Conservation (phyloP, 2,329 filamentous ascomycete genomes). For the Fusarium anthophilum region DNA sequence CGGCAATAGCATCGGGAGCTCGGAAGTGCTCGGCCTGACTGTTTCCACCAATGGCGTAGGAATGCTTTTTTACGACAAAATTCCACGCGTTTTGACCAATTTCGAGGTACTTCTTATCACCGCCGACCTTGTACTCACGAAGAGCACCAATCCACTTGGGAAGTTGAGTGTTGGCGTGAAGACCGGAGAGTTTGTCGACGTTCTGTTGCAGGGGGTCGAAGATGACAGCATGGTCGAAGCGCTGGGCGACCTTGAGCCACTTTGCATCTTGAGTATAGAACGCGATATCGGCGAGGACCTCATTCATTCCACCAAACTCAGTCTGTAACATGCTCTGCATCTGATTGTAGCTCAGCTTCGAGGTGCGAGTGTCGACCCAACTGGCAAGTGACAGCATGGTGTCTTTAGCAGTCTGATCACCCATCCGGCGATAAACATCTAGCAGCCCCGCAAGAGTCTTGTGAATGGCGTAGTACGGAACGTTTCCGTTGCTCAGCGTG, state of each 20-base stretch:
- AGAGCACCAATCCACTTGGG: constrained; percentile 64
- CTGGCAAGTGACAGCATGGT: constrained; percentile 56
- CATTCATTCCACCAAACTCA: constrained; percentile 65
- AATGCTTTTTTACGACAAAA: constrained; percentile 56
- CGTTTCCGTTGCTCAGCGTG: constrained; percentile 58
- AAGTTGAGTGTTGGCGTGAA: constrained; percentile 64
- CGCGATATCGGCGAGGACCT: constrained; percentile 59
- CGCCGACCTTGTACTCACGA: constrained; percentile 59
- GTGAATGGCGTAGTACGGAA: constrained; percentile 64
- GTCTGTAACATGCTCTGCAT: constrained; percentile 60
- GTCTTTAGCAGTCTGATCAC: constrained; percentile 52
- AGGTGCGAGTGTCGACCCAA: constrained; percentile 61
- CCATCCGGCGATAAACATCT: constrained; percentile 58
- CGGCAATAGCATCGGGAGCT: constrained; percentile 56
- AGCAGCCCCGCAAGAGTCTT: constrained; percentile 62
- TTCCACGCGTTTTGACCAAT: constrained; percentile 62
- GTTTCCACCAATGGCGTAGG: constrained; percentile 64
- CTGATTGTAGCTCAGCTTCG: constrained; percentile 51
- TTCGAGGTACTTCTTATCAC: constrained; percentile 54
- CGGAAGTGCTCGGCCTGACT: constrained; percentile 64
- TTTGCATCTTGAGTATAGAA: constrained; percentile 55
- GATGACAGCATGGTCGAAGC: constrained; percentile 60
- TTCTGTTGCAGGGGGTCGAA: constrained; percentile 58
- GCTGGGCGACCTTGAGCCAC: constrained; percentile 58
- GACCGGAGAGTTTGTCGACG: constrained; percentile 56